A percentile compares a stretch with the other conserved stretches of the same genome.
These are phyloP conservation scores for Cladosporium sp. DNA, from an alignment of 2,329 filamentous ascomycete genomes.

Conservation along the genomic window DNA sequence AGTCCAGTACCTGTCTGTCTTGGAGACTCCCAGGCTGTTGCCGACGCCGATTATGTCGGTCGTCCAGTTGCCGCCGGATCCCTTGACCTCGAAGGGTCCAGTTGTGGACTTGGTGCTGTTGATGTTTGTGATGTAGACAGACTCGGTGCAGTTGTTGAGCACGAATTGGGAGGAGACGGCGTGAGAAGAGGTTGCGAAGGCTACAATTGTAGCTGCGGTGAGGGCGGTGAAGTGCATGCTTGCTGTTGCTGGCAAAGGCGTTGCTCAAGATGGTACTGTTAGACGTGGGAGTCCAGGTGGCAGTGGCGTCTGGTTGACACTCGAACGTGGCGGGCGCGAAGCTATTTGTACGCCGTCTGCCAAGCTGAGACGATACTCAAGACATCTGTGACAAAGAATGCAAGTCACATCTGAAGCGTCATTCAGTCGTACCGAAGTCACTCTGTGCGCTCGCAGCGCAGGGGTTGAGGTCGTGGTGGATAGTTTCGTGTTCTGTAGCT, in stretches of 20 bases:
- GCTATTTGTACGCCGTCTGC: conserved; percentile 12
- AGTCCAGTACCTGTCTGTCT: conserved; percentile 29
- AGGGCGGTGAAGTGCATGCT: conserved; percentile 26
- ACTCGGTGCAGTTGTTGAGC: conserved; percentile 31
- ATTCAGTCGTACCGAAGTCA: conserved; percentile 14
- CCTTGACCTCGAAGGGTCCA: conserved; percentile 20
- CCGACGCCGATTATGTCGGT: conserved; percentile 29
- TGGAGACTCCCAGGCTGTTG: conserved; percentile 35
- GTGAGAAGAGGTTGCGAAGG: conserved; percentile 21
- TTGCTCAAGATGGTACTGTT: neutral
- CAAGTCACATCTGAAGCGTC: conserved; percentile 5
- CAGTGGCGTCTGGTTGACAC: conserved; percentile 5
- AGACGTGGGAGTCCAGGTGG: neutral
- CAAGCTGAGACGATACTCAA: neutral
- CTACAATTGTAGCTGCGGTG: conserved; percentile 19
- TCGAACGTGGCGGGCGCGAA: neutral
- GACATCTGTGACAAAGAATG: conserved; percentile 10
- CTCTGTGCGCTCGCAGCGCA: conserved; percentile 9
- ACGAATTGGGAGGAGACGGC: conserved; percentile 24
- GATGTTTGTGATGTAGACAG: conserved; percentile 31
- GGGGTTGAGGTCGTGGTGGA: neutral
- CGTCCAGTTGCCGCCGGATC: conserved; percentile 26
- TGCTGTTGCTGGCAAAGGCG: conserved; percentile 5
- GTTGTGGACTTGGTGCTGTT: conserved; percentile 25
- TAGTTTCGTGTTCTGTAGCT: conserved; percentile 5